phyloP scores from a whole-genome alignment of 2,329 filamentous ascomycete species.

The Orbilia blumenaviensis region DNA sequence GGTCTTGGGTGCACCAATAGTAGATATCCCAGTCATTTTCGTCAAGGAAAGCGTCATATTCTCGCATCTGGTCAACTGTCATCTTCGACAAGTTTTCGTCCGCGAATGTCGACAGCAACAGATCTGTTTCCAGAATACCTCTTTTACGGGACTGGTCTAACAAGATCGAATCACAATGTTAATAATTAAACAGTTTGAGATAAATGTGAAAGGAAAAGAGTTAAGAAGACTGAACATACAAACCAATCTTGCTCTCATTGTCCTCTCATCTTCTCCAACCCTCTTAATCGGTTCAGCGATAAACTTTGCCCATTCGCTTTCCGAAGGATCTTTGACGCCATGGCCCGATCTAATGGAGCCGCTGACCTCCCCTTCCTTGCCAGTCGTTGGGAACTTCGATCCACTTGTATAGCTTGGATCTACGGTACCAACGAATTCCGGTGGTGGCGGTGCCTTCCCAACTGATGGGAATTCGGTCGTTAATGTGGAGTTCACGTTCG shows the following conservation, averaged over 20 bases:
- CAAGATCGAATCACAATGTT: constrained; percentile 11
- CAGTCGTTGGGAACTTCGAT: not conserved
- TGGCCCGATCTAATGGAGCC: constrained; percentile 15
- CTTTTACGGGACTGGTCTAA: constrained; percentile 95
- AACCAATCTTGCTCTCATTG: constrained; percentile 74
- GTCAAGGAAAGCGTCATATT: constrained; percentile 93
- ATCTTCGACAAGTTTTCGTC: constrained; percentile 78
- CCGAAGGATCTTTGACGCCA: constrained; percentile 9
- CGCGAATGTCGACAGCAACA: constrained; percentile 95
- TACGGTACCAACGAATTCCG: constrained; percentile 48
- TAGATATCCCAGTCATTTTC: constrained; percentile 99
- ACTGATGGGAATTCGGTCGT: constrained; percentile 38
- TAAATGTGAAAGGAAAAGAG: not conserved
- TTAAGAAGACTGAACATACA: constrained; percentile 20
- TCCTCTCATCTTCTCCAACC: constrained; percentile 81
- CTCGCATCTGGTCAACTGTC: constrained; percentile 74
- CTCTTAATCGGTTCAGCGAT: constrained; percentile 88
- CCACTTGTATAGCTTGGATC: constrained; percentile 11
- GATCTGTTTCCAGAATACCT: constrained; percentile 93
- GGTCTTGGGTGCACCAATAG: constrained; percentile 96
- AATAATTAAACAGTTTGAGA: constrained; percentile 22
- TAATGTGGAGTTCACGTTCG: constrained; percentile 34
- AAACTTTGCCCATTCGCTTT: constrained; percentile 70
- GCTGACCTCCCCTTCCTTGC: constrained; percentile 28
- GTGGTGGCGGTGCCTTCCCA: constrained; percentile 37